A percentile compares a stretch with the other conserved stretches of the same genome.
These are phyloP conservation scores for Blumeria hordei DNA, from an alignment of 2,329 filamentous ascomycete genomes.

Conservation along the genomic window DNA sequence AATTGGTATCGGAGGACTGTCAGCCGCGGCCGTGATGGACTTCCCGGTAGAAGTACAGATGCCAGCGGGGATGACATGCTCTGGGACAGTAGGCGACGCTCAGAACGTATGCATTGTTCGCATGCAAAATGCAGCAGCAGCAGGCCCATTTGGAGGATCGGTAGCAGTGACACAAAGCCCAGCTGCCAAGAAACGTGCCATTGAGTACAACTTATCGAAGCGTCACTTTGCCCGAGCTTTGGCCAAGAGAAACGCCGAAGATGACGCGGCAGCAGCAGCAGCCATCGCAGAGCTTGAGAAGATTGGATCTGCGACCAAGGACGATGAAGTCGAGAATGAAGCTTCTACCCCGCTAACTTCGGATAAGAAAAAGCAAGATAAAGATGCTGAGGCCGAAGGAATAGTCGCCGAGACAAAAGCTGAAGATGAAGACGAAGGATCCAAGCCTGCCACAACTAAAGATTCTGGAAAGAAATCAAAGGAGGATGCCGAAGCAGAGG, in stretches of 20 bases:
- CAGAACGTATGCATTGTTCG: constrained; percentile 40
- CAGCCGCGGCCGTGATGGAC: constrained; percentile 27
- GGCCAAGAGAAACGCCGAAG: background rate
- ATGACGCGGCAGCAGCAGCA: background rate
- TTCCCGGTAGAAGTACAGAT: constrained; percentile 18
- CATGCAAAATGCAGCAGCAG: constrained; percentile 31
- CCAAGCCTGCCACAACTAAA: background rate
- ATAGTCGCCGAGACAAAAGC: background rate
- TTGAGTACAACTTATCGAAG: constrained; percentile 26
- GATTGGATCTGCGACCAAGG: background rate
- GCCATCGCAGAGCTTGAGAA: background rate
- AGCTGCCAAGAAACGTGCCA: constrained; percentile 31
- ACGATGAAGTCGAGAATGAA: background rate
- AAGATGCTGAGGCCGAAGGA: background rate
- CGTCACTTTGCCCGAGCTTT: constrained; percentile 15
- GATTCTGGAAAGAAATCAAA: background rate
- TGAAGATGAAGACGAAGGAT: background rate
- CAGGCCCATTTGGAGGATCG: constrained; percentile 40
- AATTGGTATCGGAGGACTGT: constrained; percentile 5
- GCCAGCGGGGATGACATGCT: constrained; percentile 27
- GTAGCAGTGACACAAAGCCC: constrained; percentile 35
- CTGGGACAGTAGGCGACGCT: constrained; percentile 30
- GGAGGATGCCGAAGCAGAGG: too few species aligned
- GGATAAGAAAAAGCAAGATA: background rate
- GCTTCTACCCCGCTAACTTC: background rate